Evolutionary conservation across 495 filamentous ascomycete genomes (phyloP).

Genomic region (Hypoxylon crocopeplum): DNA sequence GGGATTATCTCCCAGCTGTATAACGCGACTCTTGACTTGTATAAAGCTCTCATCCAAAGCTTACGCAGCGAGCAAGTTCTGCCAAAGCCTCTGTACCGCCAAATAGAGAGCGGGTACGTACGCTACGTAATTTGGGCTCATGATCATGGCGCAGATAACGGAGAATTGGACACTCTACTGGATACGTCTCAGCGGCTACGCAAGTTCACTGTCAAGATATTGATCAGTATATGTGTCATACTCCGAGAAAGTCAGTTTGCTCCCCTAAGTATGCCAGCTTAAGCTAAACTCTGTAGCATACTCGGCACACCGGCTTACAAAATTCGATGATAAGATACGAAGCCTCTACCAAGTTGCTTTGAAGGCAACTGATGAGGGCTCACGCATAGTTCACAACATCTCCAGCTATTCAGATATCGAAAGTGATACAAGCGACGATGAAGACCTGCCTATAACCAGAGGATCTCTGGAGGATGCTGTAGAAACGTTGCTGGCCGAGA

Average conservation of each 20-base stretch:
- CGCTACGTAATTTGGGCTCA: constrained; percentile 1
- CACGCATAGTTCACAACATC: not conserved
- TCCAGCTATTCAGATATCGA: not conserved
- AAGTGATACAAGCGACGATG: constrained; percentile 8
- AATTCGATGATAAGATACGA: not conserved
- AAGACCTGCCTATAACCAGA: not conserved
- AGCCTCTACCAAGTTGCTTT: not conserved
- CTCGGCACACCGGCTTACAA: not conserved
- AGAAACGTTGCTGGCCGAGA: constrained; percentile 17
- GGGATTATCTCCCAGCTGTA: constrained; percentile 1
- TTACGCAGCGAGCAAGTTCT: not conserved
- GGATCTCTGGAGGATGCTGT: constrained; percentile 8
- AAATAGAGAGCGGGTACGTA: not conserved
- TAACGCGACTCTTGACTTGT: constrained; percentile 1
- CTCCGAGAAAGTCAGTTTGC: not conserved
- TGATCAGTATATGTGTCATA: not conserved
- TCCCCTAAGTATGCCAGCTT: not conserved
- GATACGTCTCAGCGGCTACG: constrained; percentile 1
- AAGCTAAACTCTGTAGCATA: constrained; percentile 2
- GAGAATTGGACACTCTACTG: not conserved
- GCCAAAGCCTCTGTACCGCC: constrained; percentile 2
- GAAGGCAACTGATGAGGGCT: not conserved
- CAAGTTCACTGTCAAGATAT: not conserved
- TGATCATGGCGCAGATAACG: not conserved
- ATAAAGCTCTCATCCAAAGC: not conserved